These are phyloP conservation scores for Kazachstania sp. DNA, from an alignment of 1,139 yeast species.

Conservation along the genomic window DNA sequence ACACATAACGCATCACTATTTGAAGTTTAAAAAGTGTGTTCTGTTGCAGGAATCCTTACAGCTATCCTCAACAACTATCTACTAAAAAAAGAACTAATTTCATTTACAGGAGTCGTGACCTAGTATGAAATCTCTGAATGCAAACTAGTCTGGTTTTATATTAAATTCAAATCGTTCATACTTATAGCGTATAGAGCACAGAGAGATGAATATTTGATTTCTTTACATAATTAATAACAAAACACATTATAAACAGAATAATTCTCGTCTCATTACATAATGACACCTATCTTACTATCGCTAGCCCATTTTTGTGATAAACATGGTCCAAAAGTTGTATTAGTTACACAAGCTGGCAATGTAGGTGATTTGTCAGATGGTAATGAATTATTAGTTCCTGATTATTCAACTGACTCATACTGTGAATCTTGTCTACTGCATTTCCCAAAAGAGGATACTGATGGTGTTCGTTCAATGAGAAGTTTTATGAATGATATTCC, in stretches of 20 bases:
- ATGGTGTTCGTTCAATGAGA: slow-evolving; percentile 18
- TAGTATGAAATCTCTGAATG: too few species aligned
- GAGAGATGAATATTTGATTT: neutral
- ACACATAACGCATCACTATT: too few species aligned
- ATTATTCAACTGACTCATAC: slow-evolving; percentile 37
- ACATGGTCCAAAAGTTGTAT: slow-evolving; percentile 73
- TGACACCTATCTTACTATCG: slow-evolving; percentile 35
- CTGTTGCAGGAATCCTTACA: too few species aligned
- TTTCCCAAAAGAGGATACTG: slow-evolving; percentile 34
- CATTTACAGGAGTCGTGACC: too few species aligned
- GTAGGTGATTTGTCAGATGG: slow-evolving; percentile 15
- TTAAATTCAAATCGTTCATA: too few species aligned
- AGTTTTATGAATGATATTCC: slow-evolving; percentile 14
- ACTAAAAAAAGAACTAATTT: too few species aligned
- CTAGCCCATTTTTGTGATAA: slow-evolving; percentile 79
- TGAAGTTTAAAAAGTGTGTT: too few species aligned
- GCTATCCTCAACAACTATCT: too few species aligned
- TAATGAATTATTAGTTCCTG: slow-evolving; percentile 26
- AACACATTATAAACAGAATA: too few species aligned
- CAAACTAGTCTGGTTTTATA: too few species aligned
- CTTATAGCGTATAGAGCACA: too few species aligned
- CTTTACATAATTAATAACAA: neutral
- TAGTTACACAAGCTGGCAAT: slow-evolving; percentile 52
- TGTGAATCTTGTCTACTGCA: slow-evolving; percentile 52
- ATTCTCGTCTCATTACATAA: neutral